These are phyloP conservation scores for Fusarium burgessii DNA, from an alignment of 2,329 filamentous ascomycete species.

Conservation along the genomic window DNA sequence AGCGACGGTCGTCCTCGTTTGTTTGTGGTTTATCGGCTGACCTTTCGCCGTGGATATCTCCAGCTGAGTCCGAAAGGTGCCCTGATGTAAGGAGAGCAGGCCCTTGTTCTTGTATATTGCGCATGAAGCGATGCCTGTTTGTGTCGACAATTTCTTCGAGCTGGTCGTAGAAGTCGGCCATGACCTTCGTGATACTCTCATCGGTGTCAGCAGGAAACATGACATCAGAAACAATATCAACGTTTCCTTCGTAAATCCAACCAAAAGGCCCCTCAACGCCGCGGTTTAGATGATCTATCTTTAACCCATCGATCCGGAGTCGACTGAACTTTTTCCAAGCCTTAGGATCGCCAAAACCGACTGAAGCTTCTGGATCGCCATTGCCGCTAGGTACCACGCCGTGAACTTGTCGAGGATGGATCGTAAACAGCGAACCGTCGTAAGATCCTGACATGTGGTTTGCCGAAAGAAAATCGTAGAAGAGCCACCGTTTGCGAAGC, in stretches of 20 bases:
- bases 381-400: constrained; percentile 72
- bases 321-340: constrained; percentile 97
- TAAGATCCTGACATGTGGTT: constrained; percentile 97
- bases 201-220: constrained; percentile 92
- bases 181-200: constrained; percentile 90
- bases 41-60: constrained; percentile 23
- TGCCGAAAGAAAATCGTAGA: constrained; percentile 96
- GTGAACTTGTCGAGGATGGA: constrained; percentile 93
- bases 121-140: constrained; percentile 74
- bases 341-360: constrained; percentile 71
- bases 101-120: constrained; percentile 55
- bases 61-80: constrained; percentile 50
- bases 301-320: constrained; percentile 90
- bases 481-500: constrained; percentile 94
- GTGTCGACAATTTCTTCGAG: constrained; percentile 92
- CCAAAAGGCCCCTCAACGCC: constrained; percentile 94
- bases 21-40: constrained; percentile 14
- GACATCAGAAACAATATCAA: constrained; percentile 95
- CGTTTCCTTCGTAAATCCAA: constrained; percentile 97
- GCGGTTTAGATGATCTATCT: constrained; percentile 94
- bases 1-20: constrained; percentile 75
- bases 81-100: constrained; percentile 49
- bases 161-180: constrained; percentile 97
- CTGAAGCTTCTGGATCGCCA: constrained; percentile 63
- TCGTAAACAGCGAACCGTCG: constrained; percentile 95